phyloP scores from a whole-genome alignment of 2,329 filamentous ascomycete genomes.

The Claviceps spartinae region DNA sequence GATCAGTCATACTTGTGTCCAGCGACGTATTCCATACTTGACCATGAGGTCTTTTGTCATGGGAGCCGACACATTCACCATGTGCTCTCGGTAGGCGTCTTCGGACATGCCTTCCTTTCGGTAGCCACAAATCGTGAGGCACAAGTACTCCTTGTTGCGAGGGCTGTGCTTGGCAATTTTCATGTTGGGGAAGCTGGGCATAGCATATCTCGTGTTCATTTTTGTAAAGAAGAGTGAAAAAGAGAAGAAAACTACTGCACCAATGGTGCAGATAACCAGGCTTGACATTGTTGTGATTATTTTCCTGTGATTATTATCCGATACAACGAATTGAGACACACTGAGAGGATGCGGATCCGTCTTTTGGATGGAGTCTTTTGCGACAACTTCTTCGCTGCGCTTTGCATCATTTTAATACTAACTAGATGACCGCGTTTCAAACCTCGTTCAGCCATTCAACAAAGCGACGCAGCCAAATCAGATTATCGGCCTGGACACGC shows the following conservation, averaged over 20 bases:
- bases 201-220: too few relatives aligned
- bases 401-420: not conserved
- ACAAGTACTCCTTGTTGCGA: slow-evolving; percentile 18
- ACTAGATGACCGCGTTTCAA: too few relatives aligned
- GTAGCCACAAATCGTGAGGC: slow-evolving; percentile 36
- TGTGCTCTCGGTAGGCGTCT: slow-evolving; percentile 30
- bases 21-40: slow-evolving; percentile 33
- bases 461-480: too few relatives aligned
- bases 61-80: slow-evolving; percentile 31
- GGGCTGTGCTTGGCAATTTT: not conserved
- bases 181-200: not conserved
- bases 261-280: too few relatives aligned
- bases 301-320: too few relatives aligned
- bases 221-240: too few relatives aligned
- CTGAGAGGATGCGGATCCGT: too few relatives aligned
- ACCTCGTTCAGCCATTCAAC: not conserved
- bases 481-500: too few relatives aligned
- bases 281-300: too few relatives aligned
- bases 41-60: slow-evolving; percentile 34
- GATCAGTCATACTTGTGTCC: slow-evolving; percentile 23
- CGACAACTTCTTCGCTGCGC: not conserved
- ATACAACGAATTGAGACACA: too few relatives aligned
- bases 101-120: slow-evolving; percentile 32
- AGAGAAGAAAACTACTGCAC: too few relatives aligned
- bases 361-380: too few relatives aligned